A percentile compares a stretch with the other conserved stretches of the same genome.
Conservation (phyloP, 495 filamentous ascomycete species). For the Lophium mytilinum region DNA sequence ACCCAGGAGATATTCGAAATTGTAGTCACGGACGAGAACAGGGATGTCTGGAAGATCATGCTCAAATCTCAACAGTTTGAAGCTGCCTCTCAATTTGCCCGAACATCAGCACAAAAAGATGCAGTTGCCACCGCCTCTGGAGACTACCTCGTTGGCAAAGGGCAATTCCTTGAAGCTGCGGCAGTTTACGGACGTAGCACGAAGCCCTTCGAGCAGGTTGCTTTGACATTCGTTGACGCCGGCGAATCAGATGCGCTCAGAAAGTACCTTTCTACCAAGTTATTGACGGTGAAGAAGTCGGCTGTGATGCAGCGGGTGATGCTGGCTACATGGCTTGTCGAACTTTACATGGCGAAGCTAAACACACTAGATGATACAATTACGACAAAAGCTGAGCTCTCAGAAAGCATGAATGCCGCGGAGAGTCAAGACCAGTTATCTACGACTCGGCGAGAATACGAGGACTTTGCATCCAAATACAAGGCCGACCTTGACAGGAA, state of each 20-base stretch:
- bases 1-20: constrained; percentile 85
- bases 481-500: constrained; percentile 80
- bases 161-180: constrained; percentile 76
- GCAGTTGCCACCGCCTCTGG: constrained; percentile 83
- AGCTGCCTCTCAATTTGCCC: constrained; percentile 73
- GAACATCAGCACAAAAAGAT: constrained; percentile 65
- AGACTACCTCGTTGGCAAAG: constrained; percentile 73
- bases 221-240: constrained; percentile 79
- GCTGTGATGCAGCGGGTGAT: constrained; percentile 87
- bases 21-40: constrained; percentile 77
- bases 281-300: constrained; percentile 72
- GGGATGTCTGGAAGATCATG: constrained; percentile 92
- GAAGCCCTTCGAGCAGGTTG: constrained; percentile 92
- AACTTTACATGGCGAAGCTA: constrained; percentile 94
- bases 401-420: constrained; percentile 56
- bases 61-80: constrained; percentile 79
- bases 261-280: constrained; percentile 80
- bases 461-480: constrained; percentile 77
- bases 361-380: constrained; percentile 93
- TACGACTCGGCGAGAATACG: constrained; percentile 65
- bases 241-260: constrained; percentile 85
- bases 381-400: constrained; percentile 77
- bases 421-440: constrained; percentile 67
- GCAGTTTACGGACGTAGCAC: constrained; percentile 87
- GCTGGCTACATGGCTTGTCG: constrained; percentile 91